phyloP scores from a whole-genome alignment of 495 filamentous ascomycete species.

The Xylaria palmicola region DNA sequence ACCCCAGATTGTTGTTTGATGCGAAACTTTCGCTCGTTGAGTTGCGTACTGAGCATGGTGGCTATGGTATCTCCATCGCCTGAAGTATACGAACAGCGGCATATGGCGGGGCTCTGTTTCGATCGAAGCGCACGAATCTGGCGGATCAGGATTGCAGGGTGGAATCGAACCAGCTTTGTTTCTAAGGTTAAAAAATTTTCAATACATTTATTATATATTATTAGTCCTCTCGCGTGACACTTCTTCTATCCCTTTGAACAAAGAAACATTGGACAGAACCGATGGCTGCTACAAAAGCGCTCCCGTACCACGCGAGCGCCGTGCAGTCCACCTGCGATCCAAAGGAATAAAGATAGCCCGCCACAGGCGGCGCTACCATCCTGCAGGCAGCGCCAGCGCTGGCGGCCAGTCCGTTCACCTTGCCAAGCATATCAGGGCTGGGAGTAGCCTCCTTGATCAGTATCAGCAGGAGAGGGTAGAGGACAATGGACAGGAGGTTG shows the following conservation, averaged over 20 bases:
- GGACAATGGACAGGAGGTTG: conserved; percentile 73
- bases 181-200: no score
- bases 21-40: conserved; percentile 13
- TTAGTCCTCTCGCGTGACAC: no score
- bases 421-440: conserved; percentile 63
- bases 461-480: conserved; percentile 77
- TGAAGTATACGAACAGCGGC: conserved; percentile 26
- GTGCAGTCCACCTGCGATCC: conserved; percentile 67
- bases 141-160: no score
- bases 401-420: conserved; percentile 78
- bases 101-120: conserved; percentile 12
- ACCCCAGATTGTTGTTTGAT: conserved; percentile 21
- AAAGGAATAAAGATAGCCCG: conserved; percentile 70
- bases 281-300: conserved; percentile 63
- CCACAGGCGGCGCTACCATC: conserved; percentile 72
- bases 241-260: conserved; percentile 49
- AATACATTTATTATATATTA: no score
- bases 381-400: conserved; percentile 75
- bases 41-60: conserved; percentile 17
- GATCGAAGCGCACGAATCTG: neutral
- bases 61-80: conserved; percentile 14
- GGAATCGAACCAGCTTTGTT: no score
- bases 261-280: conserved; percentile 69
- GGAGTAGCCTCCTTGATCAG: conserved; percentile 82
- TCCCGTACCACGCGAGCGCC: conserved; percentile 76